phyloP scores from a whole-genome alignment of 1,284 basidiomycete species.

The Trametes versicolor region DNA sequence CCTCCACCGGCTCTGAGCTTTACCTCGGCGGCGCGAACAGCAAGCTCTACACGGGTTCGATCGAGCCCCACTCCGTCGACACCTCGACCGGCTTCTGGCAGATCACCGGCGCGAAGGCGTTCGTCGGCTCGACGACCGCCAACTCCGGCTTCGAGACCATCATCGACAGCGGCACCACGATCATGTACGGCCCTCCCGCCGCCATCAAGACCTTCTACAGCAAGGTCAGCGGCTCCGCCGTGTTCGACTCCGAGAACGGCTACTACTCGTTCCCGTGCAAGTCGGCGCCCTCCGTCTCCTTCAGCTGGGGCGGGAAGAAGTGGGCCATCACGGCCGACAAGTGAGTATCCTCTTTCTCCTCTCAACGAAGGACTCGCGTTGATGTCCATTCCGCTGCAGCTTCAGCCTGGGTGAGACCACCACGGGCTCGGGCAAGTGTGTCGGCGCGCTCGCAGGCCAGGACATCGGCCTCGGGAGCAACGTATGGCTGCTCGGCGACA shows the following conservation, averaged over 20 bases:
- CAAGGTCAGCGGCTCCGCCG: constrained; percentile 51
- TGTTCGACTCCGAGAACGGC: constrained; percentile 39
- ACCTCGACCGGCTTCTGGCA: constrained; percentile 44
- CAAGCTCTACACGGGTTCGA: constrained; percentile 47
- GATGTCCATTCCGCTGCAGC: constrained; percentile 25
- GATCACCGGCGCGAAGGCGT: constrained; percentile 34
- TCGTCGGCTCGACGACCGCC: constrained; percentile 38
- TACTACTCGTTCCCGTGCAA: constrained; percentile 46
- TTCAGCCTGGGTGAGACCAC: constrained; percentile 43
- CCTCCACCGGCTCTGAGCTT: constrained; percentile 56
- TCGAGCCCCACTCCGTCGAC: constrained; percentile 50
- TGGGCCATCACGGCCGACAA: constrained; percentile 41
- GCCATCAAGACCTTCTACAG: constrained; percentile 56
- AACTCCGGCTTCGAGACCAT: constrained; percentile 46
- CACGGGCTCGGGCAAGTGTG: constrained; percentile 38
- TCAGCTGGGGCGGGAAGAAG: constrained; percentile 46
- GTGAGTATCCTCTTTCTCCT: constrained; percentile 32
- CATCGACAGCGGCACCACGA: constrained; percentile 58
- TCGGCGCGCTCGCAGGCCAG: constrained; percentile 42
- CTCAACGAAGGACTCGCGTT: constrained; percentile 3
- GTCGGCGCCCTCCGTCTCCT: constrained; percentile 38
- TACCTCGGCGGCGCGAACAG: constrained; percentile 59
- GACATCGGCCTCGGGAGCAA: constrained; percentile 39
- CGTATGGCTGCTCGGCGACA: constrained; percentile 45
- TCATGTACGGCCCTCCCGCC: constrained; percentile 59